Evolutionary conservation across 768 basidiomycete genomes (phyloP).

Genomic region (Leccinum longicurvipes): DNA sequence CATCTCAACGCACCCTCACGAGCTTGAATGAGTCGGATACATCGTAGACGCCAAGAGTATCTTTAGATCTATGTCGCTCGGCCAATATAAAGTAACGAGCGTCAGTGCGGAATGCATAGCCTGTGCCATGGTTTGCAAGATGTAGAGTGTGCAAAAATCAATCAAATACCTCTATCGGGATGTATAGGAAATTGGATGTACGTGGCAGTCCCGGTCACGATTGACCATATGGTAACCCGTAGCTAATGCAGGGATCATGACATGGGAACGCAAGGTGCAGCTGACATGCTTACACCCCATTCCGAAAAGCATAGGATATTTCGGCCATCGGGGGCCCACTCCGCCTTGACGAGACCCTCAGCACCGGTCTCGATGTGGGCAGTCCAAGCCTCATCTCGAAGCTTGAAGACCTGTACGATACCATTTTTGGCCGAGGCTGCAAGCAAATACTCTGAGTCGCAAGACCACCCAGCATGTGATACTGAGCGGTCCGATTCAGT

Average conservation of each 20-base stretch:
- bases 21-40: slow-evolving; percentile 64
- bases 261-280: not conserved
- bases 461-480: slow-evolving; percentile 81
- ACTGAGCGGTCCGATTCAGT: slow-evolving; percentile 43
- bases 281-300: slow-evolving; percentile 71
- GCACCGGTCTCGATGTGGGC: slow-evolving; percentile 76
- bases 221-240: slow-evolving; percentile 82
- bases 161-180: slow-evolving; percentile 63
- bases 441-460: slow-evolving; percentile 82
- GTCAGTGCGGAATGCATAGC: slow-evolving; percentile 76
- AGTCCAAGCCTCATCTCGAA: slow-evolving; percentile 76
- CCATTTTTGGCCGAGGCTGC: slow-evolving; percentile 74
- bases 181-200: slow-evolving; percentile 86
- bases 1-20: slow-evolving; percentile 48
- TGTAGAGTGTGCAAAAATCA: not conserved
- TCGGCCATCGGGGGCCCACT: slow-evolving; percentile 88
- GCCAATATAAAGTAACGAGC: slow-evolving; percentile 82
- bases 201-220: slow-evolving; percentile 68
- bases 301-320: slow-evolving; percentile 87
- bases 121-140: slow-evolving; percentile 35
- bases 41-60: slow-evolving; percentile 85
- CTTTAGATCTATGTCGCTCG: slow-evolving; percentile 88
- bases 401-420: slow-evolving; percentile 71
- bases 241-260: slow-evolving; percentile 46
- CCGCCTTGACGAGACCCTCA: slow-evolving; percentile 81